phyloP scores from a whole-genome alignment of 345 rosid species.

The Arabidopsis thaliana region TAIR10.1 NC_003075.7:10466501-10467000 shows the following conservation, averaged over 20 bases:
- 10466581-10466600: background rate
- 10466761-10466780: slow-evolving; percentile 50
- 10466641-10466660: slow-evolving; percentile 44
- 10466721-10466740: slow-evolving; percentile 67
- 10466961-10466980: slow-evolving; percentile 58
- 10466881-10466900: background rate
- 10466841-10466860: slow-evolving; percentile 19
- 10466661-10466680: slow-evolving; percentile 39
- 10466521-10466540: slow-evolving; percentile 4
- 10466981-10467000: slow-evolving; percentile 66
- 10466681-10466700: slow-evolving; percentile 49
- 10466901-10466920: slow-evolving; percentile 20
- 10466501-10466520: slow-evolving; percentile 6
- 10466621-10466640: slow-evolving; percentile 57
- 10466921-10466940: slow-evolving; percentile 46
- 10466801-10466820: slow-evolving; percentile 50
- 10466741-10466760: slow-evolving; percentile 69
- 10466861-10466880: slow-evolving; percentile 14
- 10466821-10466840: slow-evolving; percentile 39
- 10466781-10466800: slow-evolving; percentile 21
- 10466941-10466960: slow-evolving; percentile 44
- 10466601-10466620: slow-evolving; percentile 34
- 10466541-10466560: background rate
- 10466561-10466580: slow-evolving; percentile 10
- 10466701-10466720: slow-evolving; percentile 53